Base-by-base conservation (phyloP, 2,329 filamentous ascomycete species). In the Stylonectria norvegica region DNA sequence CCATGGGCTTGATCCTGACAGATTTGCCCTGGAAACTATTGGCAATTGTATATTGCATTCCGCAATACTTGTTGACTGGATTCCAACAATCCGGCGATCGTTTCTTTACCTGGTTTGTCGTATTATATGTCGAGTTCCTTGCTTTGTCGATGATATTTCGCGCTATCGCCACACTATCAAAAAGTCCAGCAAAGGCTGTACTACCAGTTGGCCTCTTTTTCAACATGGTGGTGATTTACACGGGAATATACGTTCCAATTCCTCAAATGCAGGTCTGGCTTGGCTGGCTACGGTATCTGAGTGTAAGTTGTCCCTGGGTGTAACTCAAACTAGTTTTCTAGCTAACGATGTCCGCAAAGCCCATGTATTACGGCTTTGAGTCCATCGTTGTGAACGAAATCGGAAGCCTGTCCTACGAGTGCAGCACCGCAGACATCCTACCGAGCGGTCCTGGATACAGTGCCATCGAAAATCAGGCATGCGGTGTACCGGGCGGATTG, bases 81-180 rank as follows among this genome's bases (percentile, higher is more conserved):
- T 34, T 34, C n/a, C 31, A 34, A 20, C 14, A 12, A 17, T 34
- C 31, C 2, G 14, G 14, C 11, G 31, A 34, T 12, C 16, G 19
- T 12, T 34, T 34, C 17, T 34, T 34, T 5, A 34, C 31, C 19
- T 34, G 31, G 31, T n/a, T n/a, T n/a, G n/a, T 34, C 31, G 19
- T 34, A 4, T 15, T 34, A 15, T 34, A 34, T n/a, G 31, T 34
- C 15, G 15, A 18, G 8, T 19, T 18, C 16, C 31, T 34, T 3
- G 31, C 31, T 15, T 19, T 34, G 7, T 34, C 31, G 14, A 34
- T 34, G 31, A 34, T 20, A 12, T 35, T 22, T 16, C 33, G 33
- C 12, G 20, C 20, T 10, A 22, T 35, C 9, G 33, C 33, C 12
- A 16, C 20, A n/a, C 8, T 23, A 12, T 35, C 33, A 16, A 17